These are phyloP conservation scores for Moringa oleifera DNA, from an alignment of 345 rosid species.

Conservation along the genomic window DNA sequence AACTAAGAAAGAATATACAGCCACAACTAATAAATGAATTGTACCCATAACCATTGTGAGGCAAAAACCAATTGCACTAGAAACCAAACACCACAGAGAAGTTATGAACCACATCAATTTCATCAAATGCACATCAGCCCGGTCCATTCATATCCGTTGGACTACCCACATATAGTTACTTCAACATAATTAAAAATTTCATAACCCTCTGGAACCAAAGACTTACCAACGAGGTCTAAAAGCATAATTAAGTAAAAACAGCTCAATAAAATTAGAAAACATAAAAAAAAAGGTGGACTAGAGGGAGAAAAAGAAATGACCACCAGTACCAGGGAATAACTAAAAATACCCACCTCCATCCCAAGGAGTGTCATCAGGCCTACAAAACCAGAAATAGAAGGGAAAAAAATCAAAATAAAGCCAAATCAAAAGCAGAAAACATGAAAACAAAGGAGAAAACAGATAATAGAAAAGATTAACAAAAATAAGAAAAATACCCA, in stretches of 20 bases:
- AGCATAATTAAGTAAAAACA: background rate
- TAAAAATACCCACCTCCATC: constrained; percentile 40
- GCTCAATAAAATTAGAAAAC: background rate
- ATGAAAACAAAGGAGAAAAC: background rate
- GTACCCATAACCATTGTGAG: no score
- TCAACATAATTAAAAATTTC: background rate
- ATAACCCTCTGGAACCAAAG: background rate
- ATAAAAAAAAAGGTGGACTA: background rate
- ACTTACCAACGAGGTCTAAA: background rate
- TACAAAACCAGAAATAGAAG: constrained; percentile 14
- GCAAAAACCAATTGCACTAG: no score
- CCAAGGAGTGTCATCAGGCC: constrained; percentile 69
- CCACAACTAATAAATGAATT: no score
- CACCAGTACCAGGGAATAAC: background rate
- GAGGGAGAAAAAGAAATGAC: background rate
- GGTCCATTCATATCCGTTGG: no score
- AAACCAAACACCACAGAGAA: no score
- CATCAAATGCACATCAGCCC: no score
- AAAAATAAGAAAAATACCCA: constrained; percentile 32
- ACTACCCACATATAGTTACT: background rate
- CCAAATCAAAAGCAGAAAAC: background rate
- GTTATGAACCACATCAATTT: no score
- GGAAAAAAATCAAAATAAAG: background rate
- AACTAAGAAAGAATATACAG: no score
- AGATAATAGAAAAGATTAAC: no score